Evolutionary conservation across 805 yeast species (phyloP), one percentile per base, ranked within the genome.

Genomic region (Zygotorulaspora florentina): DNA sequence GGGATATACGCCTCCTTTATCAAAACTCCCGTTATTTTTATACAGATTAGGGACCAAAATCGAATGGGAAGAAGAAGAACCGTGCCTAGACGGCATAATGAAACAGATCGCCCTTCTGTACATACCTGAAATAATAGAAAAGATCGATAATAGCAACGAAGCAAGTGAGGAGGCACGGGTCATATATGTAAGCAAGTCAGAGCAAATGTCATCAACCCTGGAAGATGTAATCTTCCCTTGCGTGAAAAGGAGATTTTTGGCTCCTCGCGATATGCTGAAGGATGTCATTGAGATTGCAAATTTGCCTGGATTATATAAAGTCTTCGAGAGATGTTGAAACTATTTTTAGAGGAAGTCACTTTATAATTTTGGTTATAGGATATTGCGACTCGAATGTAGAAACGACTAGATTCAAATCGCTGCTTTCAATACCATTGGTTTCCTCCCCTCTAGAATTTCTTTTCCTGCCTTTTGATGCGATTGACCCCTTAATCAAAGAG

Each of bases 221-320:
- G 95, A 85, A 50, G 71, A 76, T 51, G 60, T 70, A 0, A 54
- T 90, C 1, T 83, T 88, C 51, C 95, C 95, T 0, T 65, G 76
- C 17, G 60, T 87, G 6, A 81, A 83, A 52, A 71, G 71, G 48
- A 67, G 80, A 38, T 76, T 88, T 23, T 60, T 88, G 11, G 95
- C 90, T 0, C 77, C 95, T 0, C 69, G 69, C 11, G 59, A 57
- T 2, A 55, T 88, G 30, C 53, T 65, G 3, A 59, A 70, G 11
- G 82, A 79, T 45, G 79, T 89, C 3, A 76, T 87, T 4, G 96
- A 91, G 62, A 79, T 93, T 31, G 97, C 99, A 0, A 89, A 83
- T 60, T 65, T 93, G 26, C 98, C 98, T 1, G 96, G 96, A 0
- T 69, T 93, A 46, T 93, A 93, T 65, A 79, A 75, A 57, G 95